phyloP scores from a whole-genome alignment of 2,329 filamentous ascomycete genomes.

The Colletotrichum sp. region DNA sequence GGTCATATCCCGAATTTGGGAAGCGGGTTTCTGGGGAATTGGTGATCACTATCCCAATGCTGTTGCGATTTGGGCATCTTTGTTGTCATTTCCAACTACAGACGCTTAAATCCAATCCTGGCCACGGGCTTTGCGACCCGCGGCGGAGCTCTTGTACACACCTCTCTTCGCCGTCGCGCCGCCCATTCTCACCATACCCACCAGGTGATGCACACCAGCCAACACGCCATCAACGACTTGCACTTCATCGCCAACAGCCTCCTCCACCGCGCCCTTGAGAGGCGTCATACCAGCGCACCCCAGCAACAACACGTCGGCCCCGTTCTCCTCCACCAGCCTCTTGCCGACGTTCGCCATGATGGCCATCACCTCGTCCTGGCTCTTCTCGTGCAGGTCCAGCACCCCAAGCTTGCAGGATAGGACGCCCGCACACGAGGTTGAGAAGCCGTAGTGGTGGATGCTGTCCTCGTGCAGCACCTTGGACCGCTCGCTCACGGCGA shows the following conservation, averaged over 20 bases:
- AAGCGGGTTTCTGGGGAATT: too few relatives aligned
- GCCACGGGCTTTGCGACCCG: conserved; percentile 6
- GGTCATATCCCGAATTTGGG: too few relatives aligned
- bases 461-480: conserved; percentile 13
- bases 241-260: conserved; percentile 2
- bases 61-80: not conserved
- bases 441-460: conserved; percentile 15
- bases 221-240: conserved; percentile 9
- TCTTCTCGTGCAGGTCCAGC: conserved; percentile 16
- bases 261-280: conserved; percentile 8
- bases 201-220: conserved; percentile 9
- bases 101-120: conserved; percentile 8
- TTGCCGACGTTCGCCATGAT: conserved; percentile 12
- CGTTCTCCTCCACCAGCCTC: not conserved
- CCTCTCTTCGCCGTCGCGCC: conserved; percentile 2
- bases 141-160: conserved; percentile 7
- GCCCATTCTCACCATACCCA: conserved; percentile 10
- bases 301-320: conserved; percentile 6
- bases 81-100: not conserved
- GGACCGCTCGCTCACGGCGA: conserved; percentile 9
- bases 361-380: conserved; percentile 6
- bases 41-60: not conserved
- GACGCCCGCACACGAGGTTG: conserved; percentile 1
- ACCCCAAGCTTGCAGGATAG: conserved; percentile 3
- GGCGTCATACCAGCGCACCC: conserved; percentile 13